Evolutionary conservation across 345 rosid species (phyloP), one percentile per base, ranked within the genome.

Genomic region (Eucalyptus sideroxylon): DNA sequence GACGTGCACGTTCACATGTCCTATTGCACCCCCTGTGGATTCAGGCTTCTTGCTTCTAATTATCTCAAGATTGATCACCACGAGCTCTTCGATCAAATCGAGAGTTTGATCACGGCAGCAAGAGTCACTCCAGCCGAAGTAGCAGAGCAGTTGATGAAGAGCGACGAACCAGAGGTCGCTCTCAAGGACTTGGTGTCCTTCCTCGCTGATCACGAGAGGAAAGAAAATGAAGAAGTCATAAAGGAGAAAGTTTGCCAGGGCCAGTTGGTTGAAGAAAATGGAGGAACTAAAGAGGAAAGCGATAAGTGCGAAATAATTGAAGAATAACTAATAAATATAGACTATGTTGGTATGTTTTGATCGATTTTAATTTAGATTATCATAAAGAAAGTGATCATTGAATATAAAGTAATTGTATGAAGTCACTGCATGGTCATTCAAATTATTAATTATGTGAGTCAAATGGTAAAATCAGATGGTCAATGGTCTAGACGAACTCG

Each of bases 1-100:
- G 99, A 97, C 87, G 96, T 96, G 94, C 98, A 95, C 89, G 91
- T 96, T 49, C 96, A 96, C 94, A 95, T 96, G 98, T 95, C 96
- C 56, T 95, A 95, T 69, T 96, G 97, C 90, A 89, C 91, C 6
- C 90, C 93, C 3, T 89, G 91, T 31, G 98, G 96, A 6, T 96
- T 95, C 93, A 93, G 77, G 91, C 82, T 91, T 5, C 90, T 95
- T 44, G 95, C 96, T 21, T 91, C 92, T 16, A 94, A 93, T 90
- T 93, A 93, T 89, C 90, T 94, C 8, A 90, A 87, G 51, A 91
- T 93, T 34, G 50, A 65, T 47, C 88, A 87, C 19, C 93, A 93
- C 13, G 16, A 12, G 1, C 90, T 93, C 37, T 92, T 94, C 23
- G 14, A 60, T 8, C 72, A 90, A 50, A 90, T 95, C 53, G 94